A percentile compares a stretch with the other conserved stretches of the same genome.
Evolutionary conservation across 345 rosid genomes (phyloP).

Genomic region (Corymbia maculata): DNA sequence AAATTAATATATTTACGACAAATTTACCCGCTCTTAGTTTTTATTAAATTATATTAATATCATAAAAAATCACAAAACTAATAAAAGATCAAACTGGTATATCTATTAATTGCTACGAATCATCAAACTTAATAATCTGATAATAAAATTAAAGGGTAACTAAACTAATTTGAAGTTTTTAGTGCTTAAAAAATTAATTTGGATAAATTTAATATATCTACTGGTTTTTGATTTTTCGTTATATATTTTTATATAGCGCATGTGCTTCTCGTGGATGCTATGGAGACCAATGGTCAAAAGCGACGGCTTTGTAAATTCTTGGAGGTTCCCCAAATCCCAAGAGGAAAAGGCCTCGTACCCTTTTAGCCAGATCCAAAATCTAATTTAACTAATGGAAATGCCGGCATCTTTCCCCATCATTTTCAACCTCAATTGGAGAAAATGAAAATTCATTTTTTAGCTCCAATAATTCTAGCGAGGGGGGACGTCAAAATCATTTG

Average conservation of each 20-base stretch:
- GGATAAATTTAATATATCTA: too few relatives aligned
- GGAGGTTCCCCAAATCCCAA: neutral
- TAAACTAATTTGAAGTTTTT: too few relatives aligned
- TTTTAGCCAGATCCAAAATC: neutral
- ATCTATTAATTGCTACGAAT: too few relatives aligned
- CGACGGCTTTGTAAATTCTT: neutral
- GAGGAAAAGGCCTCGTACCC: neutral
- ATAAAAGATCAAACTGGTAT: too few relatives aligned
- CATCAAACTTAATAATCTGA: too few relatives aligned
- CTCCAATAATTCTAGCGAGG: neutral
- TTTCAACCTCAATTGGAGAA: neutral
- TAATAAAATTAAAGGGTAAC: too few relatives aligned
- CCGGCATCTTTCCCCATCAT: neutral
- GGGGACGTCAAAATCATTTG: neutral
- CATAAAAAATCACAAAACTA: too few relatives aligned
- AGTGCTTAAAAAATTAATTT: too few relatives aligned
- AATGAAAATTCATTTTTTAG: neutral
- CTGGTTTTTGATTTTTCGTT: too few relatives aligned
- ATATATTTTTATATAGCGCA: neutral
- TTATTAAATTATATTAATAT: too few relatives aligned
- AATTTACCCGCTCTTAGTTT: too few relatives aligned
- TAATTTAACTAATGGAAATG: neutral
- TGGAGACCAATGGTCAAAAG: neutral
- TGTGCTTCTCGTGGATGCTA: neutral
- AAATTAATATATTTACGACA: too few relatives aligned